These are phyloP conservation scores for Rosa multiflora DNA, from an alignment of 306 rosid species.

Conservation along the genomic window DNA sequence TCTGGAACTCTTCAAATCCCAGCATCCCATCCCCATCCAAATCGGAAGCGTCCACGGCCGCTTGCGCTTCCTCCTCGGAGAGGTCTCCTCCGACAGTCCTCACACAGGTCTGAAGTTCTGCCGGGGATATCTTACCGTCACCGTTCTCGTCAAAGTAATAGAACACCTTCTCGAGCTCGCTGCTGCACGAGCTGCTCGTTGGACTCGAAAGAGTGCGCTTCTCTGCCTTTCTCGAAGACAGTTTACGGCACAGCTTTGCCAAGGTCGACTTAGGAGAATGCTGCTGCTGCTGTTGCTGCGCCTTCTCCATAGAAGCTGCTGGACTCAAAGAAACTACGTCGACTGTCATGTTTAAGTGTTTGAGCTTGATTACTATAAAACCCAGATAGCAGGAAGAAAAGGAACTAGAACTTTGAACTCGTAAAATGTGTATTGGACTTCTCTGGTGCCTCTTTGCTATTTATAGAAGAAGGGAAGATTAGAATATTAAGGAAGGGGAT, in stretches of 20 bases:
- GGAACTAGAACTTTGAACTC: not conserved
- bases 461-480: not conserved
- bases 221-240: slow-evolving; percentile 1
- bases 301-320: not conserved
- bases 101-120: slow-evolving; percentile 34
- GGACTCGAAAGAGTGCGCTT: not conserved
- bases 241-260: not conserved
- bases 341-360: not conserved
- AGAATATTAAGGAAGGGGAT: not conserved
- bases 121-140: slow-evolving; percentile 40
- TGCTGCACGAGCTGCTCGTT: not conserved
- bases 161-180: slow-evolving; percentile 20
- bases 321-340: not conserved
- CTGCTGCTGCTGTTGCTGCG: not conserved
- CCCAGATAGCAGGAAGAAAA: slow-evolving; percentile 6
- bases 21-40: slow-evolving; percentile 39
- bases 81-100: slow-evolving; percentile 19
- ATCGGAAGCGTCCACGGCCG: slow-evolving; percentile 25
- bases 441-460: not conserved
- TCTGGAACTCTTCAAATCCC: slow-evolving; percentile 33
- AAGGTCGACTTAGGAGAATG: not conserved
- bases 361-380: not conserved
- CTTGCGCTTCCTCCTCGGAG: slow-evolving; percentile 31
- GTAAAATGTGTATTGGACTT: not conserved
- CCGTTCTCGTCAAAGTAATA: slow-evolving; percentile 32